phyloP scores from a whole-genome alignment of 441 rosid species.

The Daphne laureola region DNA sequence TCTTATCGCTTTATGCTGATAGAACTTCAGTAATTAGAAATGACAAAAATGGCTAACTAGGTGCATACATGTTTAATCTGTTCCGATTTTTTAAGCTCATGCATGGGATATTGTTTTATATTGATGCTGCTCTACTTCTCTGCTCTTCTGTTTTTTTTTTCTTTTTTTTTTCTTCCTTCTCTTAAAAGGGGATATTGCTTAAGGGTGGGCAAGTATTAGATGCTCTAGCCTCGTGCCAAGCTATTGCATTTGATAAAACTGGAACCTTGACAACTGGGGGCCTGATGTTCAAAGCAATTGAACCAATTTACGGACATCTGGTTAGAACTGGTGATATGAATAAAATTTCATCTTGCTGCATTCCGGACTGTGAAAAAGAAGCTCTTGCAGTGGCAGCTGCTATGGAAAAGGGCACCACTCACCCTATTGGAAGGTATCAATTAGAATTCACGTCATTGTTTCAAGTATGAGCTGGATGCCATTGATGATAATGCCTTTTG shows the following conservation, averaged over 20 bases:
- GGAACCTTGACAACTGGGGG: conserved; percentile 96
- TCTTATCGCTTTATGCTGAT: too few relatives aligned
- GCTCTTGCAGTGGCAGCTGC: conserved; percentile 98
- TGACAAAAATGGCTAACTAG: too few relatives aligned
- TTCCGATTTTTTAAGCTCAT: too few relatives aligned
- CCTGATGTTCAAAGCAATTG: conserved; percentile 80
- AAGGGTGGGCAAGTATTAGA: conserved; percentile 90
- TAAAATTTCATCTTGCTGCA: conserved; percentile 46
- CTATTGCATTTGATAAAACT: conserved; percentile 92
- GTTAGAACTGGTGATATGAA: conserved; percentile 20
- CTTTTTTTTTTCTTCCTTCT: conserved; percentile 4
- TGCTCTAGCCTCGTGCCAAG: conserved; percentile 83
- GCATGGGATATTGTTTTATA: too few relatives aligned
- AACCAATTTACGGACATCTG: conserved; percentile 80
- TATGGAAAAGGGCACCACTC: conserved; percentile 97
- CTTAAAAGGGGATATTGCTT: conserved; percentile 72
- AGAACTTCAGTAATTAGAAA: too few relatives aligned
- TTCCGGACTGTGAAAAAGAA: conserved; percentile 81
- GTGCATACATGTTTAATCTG: too few relatives aligned
- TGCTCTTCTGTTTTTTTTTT: too few relatives aligned
- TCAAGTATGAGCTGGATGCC: neutral
- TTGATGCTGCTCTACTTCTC: too few relatives aligned
- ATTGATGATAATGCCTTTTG: neutral
- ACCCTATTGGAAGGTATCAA: conserved; percentile 88
- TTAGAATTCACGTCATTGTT: neutral